Conservation (phyloP, 2,329 filamentous ascomycete species). For the Aspergillus flavus region DNA sequence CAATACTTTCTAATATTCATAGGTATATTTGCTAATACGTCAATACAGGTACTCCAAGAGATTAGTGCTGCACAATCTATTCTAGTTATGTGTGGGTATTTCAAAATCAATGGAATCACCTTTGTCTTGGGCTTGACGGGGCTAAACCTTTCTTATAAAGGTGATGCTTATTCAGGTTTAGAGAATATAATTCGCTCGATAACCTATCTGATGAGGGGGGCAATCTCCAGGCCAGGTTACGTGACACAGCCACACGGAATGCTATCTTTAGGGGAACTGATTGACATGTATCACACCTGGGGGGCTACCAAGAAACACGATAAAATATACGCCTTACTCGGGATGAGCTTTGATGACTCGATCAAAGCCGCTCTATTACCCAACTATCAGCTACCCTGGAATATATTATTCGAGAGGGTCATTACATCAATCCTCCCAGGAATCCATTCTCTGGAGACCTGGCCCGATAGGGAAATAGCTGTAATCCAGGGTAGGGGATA, state of each 20-base stretch:
- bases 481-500: not conserved
- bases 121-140: not conserved
- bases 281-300: not conserved
- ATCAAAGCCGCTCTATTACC: not conserved
- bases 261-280: not conserved
- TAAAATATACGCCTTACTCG: not conserved
- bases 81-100: not conserved
- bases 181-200: not conserved
- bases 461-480: not conserved
- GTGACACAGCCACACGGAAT: not conserved
- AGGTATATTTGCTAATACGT: not conserved
- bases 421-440: not conserved
- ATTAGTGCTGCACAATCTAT: slow-evolving; percentile 3
- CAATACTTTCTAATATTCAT: not conserved
- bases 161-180: not conserved
- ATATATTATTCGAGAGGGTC: not conserved
- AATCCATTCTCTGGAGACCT: not conserved
- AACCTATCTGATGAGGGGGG: not conserved
- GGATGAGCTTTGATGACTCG: not conserved
- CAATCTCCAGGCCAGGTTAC: not conserved
- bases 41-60: slow-evolving; percentile 2
- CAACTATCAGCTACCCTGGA: slow-evolving; percentile 1
- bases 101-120: not conserved
- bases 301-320: not conserved
- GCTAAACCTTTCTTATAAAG: not conserved